phyloP scores from a whole-genome alignment of 768 basidiomycete genomes.

The Auriscalpium microsporum region DNA sequence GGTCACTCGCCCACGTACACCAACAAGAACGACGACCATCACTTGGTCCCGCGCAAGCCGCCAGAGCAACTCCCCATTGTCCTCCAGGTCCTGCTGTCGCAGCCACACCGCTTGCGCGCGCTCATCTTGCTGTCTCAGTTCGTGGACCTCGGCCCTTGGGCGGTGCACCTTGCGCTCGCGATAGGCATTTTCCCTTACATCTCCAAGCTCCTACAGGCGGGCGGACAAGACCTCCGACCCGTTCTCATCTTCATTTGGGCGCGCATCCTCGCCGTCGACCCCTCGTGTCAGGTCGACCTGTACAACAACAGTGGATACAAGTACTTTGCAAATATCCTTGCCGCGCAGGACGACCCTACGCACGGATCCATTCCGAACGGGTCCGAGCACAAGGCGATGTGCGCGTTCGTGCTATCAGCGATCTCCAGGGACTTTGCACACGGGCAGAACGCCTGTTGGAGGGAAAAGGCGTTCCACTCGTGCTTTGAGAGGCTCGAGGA shows the following conservation, averaged over 20 bases:
- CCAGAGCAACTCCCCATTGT: conserved; percentile 98
- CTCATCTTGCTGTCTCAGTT: conserved; percentile 95
- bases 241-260: conserved; percentile 99
- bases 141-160: conserved; percentile 98
- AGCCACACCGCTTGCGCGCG: conserved; percentile 90
- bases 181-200: conserved; percentile 99
- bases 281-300: conserved; percentile 83
- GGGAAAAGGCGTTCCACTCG: conserved; percentile 75
- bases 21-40: conserved; percentile 24
- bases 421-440: conserved; percentile 83
- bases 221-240: conserved; percentile 90
- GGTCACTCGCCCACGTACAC: neutral
- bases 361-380: conserved; percentile 72
- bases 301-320: conserved; percentile 76
- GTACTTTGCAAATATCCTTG: conserved; percentile 77
- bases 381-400: conserved; percentile 97
- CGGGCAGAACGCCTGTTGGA: conserved; percentile 81
- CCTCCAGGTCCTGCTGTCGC: conserved; percentile 92
- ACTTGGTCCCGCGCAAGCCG: conserved; percentile 79
- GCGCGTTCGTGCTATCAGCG: conserved; percentile 88
- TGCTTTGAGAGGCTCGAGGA: conserved; percentile 82
- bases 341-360: conserved; percentile 51
- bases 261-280: conserved; percentile 93
- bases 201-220: conserved; percentile 90
- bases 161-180: conserved; percentile 88